Evolutionary conservation across 371 early-diverging fungal species (phyloP).

Genomic region (Lichtheimia ornata): DNA sequence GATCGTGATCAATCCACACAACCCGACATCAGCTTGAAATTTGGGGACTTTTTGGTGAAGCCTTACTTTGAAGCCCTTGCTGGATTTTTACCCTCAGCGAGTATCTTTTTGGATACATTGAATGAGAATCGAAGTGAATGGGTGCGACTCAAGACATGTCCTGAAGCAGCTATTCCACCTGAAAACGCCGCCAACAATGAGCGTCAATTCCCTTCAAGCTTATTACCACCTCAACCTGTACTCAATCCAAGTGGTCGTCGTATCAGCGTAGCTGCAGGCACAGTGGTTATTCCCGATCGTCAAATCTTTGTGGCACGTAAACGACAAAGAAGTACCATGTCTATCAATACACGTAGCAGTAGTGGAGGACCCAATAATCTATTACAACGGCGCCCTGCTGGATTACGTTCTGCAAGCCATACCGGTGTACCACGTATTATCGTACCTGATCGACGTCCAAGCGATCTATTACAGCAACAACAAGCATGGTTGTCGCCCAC

Average conservation of each 20-base stretch:
- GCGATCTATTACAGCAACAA: neutral
- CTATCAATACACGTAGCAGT: neutral
- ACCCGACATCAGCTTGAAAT: slow-evolving; percentile 74
- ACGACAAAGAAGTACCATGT: slow-evolving; percentile 9
- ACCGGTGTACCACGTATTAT: slow-evolving; percentile 2
- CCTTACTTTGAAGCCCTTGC: slow-evolving; percentile 82
- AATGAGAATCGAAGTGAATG: slow-evolving; percentile 43
- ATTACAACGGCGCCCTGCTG: slow-evolving; percentile 3
- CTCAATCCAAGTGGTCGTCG: slow-evolving; percentile 27
- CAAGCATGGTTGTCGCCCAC: neutral
- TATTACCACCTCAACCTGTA: slow-evolving; percentile 18
- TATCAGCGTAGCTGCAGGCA: slow-evolving; percentile 52
- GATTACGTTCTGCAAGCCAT: slow-evolving; percentile 9
- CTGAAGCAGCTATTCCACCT: slow-evolving; percentile 20
- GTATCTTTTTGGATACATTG: slow-evolving; percentile 33
- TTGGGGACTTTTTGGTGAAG: slow-evolving; percentile 75
- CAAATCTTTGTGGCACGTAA: neutral
- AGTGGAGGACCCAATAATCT: too few species aligned
- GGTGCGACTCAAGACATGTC: slow-evolving; percentile 36
- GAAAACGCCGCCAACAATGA: slow-evolving; percentile 11
- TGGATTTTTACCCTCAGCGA: slow-evolving; percentile 63
- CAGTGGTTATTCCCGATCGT: slow-evolving; percentile 39
- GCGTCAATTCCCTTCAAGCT: slow-evolving; percentile 22
- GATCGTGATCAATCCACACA: slow-evolving; percentile 76
- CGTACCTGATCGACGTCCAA: neutral